Evolutionary conservation across 805 yeast genomes (phyloP).

Genomic region (Wickerhamiella spandovensis): DNA sequence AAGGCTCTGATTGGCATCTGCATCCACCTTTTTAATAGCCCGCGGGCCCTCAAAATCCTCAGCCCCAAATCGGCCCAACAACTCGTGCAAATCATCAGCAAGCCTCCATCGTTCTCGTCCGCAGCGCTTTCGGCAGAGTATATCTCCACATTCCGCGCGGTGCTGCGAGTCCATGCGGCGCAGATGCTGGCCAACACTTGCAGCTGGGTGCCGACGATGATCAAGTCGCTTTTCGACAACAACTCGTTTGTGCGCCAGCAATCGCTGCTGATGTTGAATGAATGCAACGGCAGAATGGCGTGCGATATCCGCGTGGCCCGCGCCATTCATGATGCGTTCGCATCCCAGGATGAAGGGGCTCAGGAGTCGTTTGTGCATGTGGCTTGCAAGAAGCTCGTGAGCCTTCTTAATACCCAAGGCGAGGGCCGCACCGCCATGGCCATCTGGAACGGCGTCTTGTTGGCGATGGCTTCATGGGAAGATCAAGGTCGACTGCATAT

Average conservation of each 20-base stretch:
- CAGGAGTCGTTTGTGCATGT: slow-evolving; percentile 1
- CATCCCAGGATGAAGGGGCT: not conserved
- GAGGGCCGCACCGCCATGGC: slow-evolving; percentile 5
- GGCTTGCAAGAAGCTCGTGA: not conserved
- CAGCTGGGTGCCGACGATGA: slow-evolving; percentile 3
- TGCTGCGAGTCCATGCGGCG: slow-evolving; percentile 1
- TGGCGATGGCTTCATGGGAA: not conserved
- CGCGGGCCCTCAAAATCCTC: not conserved
- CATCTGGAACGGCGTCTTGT: slow-evolving; percentile 4
- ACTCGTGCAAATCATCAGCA: slow-evolving; percentile 1
- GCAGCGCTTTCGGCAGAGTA: slow-evolving; percentile 5
- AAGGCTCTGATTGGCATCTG: slow-evolving; percentile 11
- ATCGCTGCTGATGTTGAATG: slow-evolving; percentile 2
- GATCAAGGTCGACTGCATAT: not conserved
- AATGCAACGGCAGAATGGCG: not conserved
- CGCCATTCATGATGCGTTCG: slow-evolving; percentile 1
- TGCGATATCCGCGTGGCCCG: not conserved
- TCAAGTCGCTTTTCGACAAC: slow-evolving; percentile 3
- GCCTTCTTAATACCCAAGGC: slow-evolving; percentile 1
- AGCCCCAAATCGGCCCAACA: not conserved
- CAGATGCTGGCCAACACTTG: slow-evolving; percentile 1
- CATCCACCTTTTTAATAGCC: slow-evolving; percentile 6
- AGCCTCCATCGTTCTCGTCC: not conserved
- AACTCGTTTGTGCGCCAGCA: slow-evolving; percentile 7
- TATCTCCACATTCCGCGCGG: slow-evolving; percentile 1